Evolutionary conservation across 2,329 filamentous ascomycete genomes (phyloP).

Genomic region (Cadophora sp.): DNA sequence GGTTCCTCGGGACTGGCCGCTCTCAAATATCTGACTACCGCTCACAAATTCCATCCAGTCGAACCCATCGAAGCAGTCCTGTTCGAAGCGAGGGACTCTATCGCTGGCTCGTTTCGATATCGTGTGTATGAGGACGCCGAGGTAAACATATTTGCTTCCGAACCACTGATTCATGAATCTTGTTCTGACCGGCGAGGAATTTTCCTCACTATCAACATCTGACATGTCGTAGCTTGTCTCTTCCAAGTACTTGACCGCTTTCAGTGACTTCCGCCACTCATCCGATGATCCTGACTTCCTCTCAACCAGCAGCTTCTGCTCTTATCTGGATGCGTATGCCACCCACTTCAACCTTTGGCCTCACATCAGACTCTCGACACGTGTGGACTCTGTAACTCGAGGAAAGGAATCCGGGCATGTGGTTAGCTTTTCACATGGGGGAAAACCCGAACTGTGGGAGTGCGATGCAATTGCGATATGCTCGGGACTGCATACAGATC

Average conservation of each 20-base stretch:
- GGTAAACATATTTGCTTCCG: constrained; percentile 27
- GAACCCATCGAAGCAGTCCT: constrained; percentile 50
- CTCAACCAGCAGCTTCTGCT: constrained; percentile 48
- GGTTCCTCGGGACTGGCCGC: constrained; percentile 53
- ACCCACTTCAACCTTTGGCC: constrained; percentile 48
- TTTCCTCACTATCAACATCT: neutral
- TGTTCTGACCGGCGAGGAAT: neutral
- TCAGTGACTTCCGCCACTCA: constrained; percentile 56
- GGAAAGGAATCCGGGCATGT: constrained; percentile 24
- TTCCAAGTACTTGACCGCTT: constrained; percentile 58
- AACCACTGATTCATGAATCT: neutral
- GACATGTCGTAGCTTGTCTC: constrained; percentile 50
- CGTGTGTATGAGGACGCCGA: constrained; percentile 57
- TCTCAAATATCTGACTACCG: constrained; percentile 49
- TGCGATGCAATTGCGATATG: constrained; percentile 56
- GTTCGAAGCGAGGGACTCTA: constrained; percentile 52
- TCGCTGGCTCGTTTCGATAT: constrained; percentile 56
- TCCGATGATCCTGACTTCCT: constrained; percentile 52
- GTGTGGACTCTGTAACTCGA: constrained; percentile 40
- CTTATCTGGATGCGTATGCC: constrained; percentile 52
- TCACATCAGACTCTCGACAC: constrained; percentile 44
- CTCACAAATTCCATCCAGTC: constrained; percentile 46
- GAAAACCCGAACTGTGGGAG: constrained; percentile 26
- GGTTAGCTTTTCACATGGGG: constrained; percentile 22
- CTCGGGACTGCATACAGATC: constrained; percentile 51